phyloP scores from a whole-genome alignment of 257 asterid genomes.

The Ligustrum vulgare region DNA sequence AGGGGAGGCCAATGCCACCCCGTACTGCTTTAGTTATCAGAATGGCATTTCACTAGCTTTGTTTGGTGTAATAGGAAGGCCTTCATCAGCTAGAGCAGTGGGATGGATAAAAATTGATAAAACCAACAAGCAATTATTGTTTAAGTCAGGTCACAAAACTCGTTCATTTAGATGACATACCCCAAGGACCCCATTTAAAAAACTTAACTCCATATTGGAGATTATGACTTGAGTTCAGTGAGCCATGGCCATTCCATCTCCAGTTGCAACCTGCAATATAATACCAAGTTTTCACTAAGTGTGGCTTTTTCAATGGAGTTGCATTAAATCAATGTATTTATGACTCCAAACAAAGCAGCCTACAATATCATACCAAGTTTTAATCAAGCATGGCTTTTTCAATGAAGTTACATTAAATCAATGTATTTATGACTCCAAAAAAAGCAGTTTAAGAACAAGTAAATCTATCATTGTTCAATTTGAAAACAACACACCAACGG shows the following conservation, averaged over 20 bases:
- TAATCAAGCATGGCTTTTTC: neutral
- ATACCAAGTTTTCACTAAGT: conserved; percentile 9
- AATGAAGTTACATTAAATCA: neutral
- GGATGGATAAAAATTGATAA: conserved; percentile 48
- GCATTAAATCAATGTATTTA: neutral
- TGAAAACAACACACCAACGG: neutral
- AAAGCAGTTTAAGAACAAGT: conserved; percentile 2
- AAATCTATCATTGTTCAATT: neutral
- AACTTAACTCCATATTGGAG: conserved; percentile 98
- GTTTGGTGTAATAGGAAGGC: conserved; percentile 75
- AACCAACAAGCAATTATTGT: neutral
- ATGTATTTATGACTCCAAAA: neutral
- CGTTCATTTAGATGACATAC: neutral
- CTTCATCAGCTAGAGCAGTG: conserved; percentile 94
- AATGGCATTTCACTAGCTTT: conserved; percentile 77
- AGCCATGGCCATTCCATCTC: conserved; percentile 99
- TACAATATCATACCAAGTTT: conserved; percentile 7
- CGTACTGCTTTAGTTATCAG: conserved; percentile 92
- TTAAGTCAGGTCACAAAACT: neutral
- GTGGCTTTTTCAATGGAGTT: neutral
- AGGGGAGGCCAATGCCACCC: conserved; percentile 94
- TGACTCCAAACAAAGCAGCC: conserved; percentile 1
- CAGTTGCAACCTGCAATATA: conserved; percentile 79
- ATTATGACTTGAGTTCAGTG: conserved; percentile 95
- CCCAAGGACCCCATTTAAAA: conserved; percentile 15